Evolutionary conservation across 768 basidiomycete genomes (phyloP), one percentile per base, ranked within the genome.

Genomic region (Suillus sp.): DNA sequence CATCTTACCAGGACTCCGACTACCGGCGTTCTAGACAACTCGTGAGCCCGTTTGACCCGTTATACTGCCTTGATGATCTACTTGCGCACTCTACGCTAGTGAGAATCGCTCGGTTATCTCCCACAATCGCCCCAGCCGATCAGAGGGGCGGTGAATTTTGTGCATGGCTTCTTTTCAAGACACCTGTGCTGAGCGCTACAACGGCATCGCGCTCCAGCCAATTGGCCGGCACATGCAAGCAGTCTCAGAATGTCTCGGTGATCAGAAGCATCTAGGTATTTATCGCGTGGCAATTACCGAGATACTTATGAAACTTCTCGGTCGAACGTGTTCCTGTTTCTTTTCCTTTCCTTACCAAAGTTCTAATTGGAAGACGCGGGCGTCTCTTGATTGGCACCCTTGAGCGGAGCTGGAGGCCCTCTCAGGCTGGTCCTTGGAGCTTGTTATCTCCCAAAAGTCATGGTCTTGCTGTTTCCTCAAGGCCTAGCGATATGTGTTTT

Each of bases 401-500:
- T 61, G n/a, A 56, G 59, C 32, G 32, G 38, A 30, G 45, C 38
- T 65, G 58, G n/a, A 64, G 55, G 61, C 60, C 43, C 51, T 60
- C 53, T 62, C 54, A 68, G 68, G 69, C 72, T 63, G 68, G 66
- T 59, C 61, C 66, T 51, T 58, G 32, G 6, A 56, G 37, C 43
- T 62, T 42, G 38, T 20, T 65, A 55, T 40, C 2, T 61, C 48
- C 61, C 37, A 18, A 48, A 34, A 56, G 42, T 38, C 37, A 72
- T 68, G 71, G 37, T 65, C 37, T 38, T 48, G 43, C 37, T 59
- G 34, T n/a, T 64, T 64, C 54, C 56, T 58, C 59, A 42, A 43
- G 32, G 59, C 37, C 35, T 65, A 54, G 32, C 25, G 8, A 53
- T 48, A 62, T 60, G 59, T 43, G 3, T 60, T 9, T 45, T 57